Evolutionary conservation across 768 basidiomycete genomes (phyloP), one percentile per base, ranked within the genome.

Genomic region (Rhizopogon rudus): DNA sequence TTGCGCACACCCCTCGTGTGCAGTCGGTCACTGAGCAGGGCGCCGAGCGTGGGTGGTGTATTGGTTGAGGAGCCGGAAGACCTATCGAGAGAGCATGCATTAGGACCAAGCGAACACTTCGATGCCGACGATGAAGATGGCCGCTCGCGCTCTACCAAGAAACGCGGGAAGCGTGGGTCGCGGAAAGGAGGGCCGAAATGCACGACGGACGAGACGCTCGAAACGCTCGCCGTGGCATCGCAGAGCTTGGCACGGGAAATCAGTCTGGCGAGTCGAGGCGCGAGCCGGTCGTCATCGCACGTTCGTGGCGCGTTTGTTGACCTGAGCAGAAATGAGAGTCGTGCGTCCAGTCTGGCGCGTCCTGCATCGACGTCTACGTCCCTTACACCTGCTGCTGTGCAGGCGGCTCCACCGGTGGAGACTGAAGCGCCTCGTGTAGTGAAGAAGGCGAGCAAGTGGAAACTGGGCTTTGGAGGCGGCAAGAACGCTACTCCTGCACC

Each of bases 201-300:
- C 12, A 66, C 67, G 16, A 62, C 73, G 37, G 85, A 87, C 55
- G 78, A 79, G 52, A 84, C 83, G 5, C 73, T 91, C 56, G 78
- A 79, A 20, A 86, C 83, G 5, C 81, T 95, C 40, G 92, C 91
- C 16, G 80, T 77, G 55, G 91, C 88, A 1, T 90, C 89, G 6
- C 90, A 96, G 67, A 77, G 82, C 4, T 78, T 96, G 35, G 93
- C 88, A 20, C 79, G 93, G 58, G 90, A 95, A 72, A 82, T 96
- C 63, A 89, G 87, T 64, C 80, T 79, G 57, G 83, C 82, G 1
- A 49, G 48, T 16, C 48, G 48, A 9, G 48, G 48, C 14, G 52
- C 37, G 14, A 83, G 82, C 16, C 77, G 74, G 54, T 72, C 78
- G 8, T 78, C 78, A 7, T 76, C 78, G 0, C 71, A 68, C 6